Base-by-base conservation (phyloP, 2,329 filamentous ascomycete species). In the Chaetothyriales sp. region DNA sequence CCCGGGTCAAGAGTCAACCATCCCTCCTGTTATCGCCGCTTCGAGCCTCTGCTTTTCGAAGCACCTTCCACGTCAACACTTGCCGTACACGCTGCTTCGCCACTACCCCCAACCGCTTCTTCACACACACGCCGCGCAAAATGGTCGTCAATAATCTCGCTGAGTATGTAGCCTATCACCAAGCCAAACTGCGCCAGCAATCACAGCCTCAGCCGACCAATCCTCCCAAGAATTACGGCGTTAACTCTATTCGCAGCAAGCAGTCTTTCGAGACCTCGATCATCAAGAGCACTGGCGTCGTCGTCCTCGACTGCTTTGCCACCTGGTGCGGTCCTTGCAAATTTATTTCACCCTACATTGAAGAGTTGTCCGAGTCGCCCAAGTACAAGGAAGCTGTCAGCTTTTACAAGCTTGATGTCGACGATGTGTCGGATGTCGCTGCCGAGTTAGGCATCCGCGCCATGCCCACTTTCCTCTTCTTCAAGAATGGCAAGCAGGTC, bases 311-410 rank as follows among this genome's bases (percentile, higher is more conserved):
- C 74, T 89, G 81, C 73, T 89, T 85, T 69, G 89, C 89, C 52
- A 81, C 75, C 57, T 95, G 89, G 89, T 97, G 90, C 75, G 89
- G 88, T 55, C 90, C 90, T 55, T 97, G 90, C 84, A 95, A 89
- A 76, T 77, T 82, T 63, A 92, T 95, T 63, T 80, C 88, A 18
- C 90, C 89, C 54, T 70, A 81, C 56, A 73, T 95, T 53, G 55
- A 50, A 47, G 55, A 57, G 46, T 55, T 60, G 56, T 77, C 76
- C 61, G 76, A 82, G 77, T 83, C 70, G 66, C 79, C 58, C 63
- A 68, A 82, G 44, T 66, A 70, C 53, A 79, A 78, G 72, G 69
- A 77, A 58, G 67, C 73, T 60, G 76, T 84, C 60, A 75, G 79
- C 69, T 95, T 95, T 72, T 81, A 81, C 77, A 92, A 95, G 78